Base-by-base conservation (phyloP, 176 grass and related monocot species). In the Phoenix dactylifera region DNA sequence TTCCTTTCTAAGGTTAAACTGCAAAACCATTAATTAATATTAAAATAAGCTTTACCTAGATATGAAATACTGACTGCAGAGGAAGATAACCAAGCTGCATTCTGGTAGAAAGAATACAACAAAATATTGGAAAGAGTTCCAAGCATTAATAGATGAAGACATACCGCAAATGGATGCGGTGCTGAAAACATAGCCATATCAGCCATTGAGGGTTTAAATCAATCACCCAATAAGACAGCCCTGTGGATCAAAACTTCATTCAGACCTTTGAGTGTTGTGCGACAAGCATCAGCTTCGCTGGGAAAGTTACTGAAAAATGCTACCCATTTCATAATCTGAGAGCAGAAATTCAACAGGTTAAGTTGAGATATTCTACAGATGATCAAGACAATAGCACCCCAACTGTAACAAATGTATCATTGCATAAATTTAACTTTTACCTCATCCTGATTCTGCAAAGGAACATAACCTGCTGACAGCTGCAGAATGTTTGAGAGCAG, bases 191-290 rank as follows among this genome's bases (percentile, higher is more conserved):
- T 81, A 68, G 83, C 77, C 50, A 91, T 83, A 59, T 91, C 87
- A 67, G 87, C 84, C 73, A 50, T 70, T 44, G 84, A 91, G 39
- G 73, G 76, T 55, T 75, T 67, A 39, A 87, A 77, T 28, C 87
- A 78, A 60, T 59, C 58, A 51, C 70, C 81, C 26, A 91, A 50
- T 32, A 91, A 53, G 53, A 97, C 84, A 23, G 84, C 80, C 63
- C 75, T 97, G 57, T 82, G 87, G 56, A 79, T 78, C 76, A 97
- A 54, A 25, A 91, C 76, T 55, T 85, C 72, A 80, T 97, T 88
- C 67, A 97, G 77, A 53, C 35, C 57, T 55, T 50, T 54, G 68
- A 95, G 71, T 49, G 68, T 60, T 16, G 29, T 14, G 54, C 59
- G 58, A 59, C 63, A 73, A 55, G 70, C 58, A 54, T 70, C 87